These are phyloP conservation scores for Chrysochromulina parva DNA, from an alignment of 78 protist species.

Conservation along the genomic window DNA sequence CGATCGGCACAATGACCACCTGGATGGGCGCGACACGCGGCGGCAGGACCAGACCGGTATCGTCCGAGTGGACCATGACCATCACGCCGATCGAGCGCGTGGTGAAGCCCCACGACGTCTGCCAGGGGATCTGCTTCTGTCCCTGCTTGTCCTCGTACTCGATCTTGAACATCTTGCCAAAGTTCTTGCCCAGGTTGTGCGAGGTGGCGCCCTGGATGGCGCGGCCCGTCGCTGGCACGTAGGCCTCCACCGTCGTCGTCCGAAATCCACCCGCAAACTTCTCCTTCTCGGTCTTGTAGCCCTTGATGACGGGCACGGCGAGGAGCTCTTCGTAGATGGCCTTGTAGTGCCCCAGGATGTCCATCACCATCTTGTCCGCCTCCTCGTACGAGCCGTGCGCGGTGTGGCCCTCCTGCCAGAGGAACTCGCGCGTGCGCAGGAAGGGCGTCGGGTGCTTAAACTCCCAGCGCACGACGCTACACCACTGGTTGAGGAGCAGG, in stretches of 20 bases:
- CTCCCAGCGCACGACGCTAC: conserved; percentile 99
- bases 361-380: conserved; percentile 83
- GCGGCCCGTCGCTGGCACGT: conserved; percentile 91
- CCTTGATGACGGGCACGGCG: conserved; percentile 54
- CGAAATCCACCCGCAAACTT: conserved; percentile 94
- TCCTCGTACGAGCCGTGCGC: conserved; percentile 83
- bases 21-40: conserved; percentile 94
- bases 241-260: conserved; percentile 95
- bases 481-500: conserved; percentile 83
- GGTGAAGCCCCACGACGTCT: conserved; percentile 97
- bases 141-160: conserved; percentile 68
- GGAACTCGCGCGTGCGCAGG: conserved; percentile 95
- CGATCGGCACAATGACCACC: conserved; percentile 61
- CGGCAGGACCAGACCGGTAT: conserved; percentile 97
- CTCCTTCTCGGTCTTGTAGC: conserved; percentile 81
- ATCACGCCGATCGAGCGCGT: conserved; percentile 81
- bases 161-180: conserved; percentile 94
- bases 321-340: conserved; percentile 83
- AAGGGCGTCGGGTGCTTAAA: conserved; percentile 97
- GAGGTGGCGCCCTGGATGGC: conserved; percentile 91
- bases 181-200: conserved; percentile 96
- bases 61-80: conserved; percentile 94
- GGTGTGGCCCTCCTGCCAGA: conserved; percentile 99
- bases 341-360: conserved; percentile 84
- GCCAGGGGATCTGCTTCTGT: conserved; percentile 72